Conservation (phyloP, 2,329 filamentous ascomycete species). For the Didymella segeticola region DNA sequence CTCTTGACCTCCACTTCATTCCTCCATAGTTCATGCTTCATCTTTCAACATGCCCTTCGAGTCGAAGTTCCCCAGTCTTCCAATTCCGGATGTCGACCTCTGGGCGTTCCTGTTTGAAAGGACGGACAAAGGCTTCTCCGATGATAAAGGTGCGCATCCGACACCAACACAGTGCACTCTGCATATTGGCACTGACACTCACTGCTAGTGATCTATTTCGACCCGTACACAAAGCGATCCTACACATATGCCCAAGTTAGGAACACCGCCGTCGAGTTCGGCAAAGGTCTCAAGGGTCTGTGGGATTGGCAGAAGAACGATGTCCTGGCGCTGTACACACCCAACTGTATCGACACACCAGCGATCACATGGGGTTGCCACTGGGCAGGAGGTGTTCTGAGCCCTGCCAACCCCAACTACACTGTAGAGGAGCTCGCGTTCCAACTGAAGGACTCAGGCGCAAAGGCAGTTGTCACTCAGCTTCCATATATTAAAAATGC, state of each 20-base stretch:
- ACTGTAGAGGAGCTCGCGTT: constrained; percentile 83
- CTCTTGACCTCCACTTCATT: constrained; percentile 6
- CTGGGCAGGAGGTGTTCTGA: constrained; percentile 82
- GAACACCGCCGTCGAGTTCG: constrained; percentile 74
- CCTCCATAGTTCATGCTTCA: constrained; percentile 1
- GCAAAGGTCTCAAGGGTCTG: constrained; percentile 74
- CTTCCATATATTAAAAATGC: constrained; percentile 69
- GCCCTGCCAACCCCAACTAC: constrained; percentile 89
- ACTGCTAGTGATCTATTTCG: constrained; percentile 73
- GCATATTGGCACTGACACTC: constrained; percentile 12
- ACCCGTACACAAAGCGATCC: constrained; percentile 70
- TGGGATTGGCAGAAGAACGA: constrained; percentile 86
- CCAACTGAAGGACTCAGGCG: constrained; percentile 79
- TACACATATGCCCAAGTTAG: constrained; percentile 77
- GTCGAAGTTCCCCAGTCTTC: constrained; percentile 68
- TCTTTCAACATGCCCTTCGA: constrained; percentile 69
- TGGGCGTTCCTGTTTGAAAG: constrained; percentile 81
- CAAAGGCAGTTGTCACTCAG: constrained; percentile 79
- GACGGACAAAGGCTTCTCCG: constrained; percentile 68
- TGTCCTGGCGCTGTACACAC: constrained; percentile 80
- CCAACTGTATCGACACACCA: constrained; percentile 85
- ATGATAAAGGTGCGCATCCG: constrained; percentile 69
- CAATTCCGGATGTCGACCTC: constrained; percentile 77
- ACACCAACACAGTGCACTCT: neutral
- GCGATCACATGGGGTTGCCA: constrained; percentile 77